Conservation (phyloP, 192 early-diverging fungal species). For the Entomortierella parvispora region DNA sequence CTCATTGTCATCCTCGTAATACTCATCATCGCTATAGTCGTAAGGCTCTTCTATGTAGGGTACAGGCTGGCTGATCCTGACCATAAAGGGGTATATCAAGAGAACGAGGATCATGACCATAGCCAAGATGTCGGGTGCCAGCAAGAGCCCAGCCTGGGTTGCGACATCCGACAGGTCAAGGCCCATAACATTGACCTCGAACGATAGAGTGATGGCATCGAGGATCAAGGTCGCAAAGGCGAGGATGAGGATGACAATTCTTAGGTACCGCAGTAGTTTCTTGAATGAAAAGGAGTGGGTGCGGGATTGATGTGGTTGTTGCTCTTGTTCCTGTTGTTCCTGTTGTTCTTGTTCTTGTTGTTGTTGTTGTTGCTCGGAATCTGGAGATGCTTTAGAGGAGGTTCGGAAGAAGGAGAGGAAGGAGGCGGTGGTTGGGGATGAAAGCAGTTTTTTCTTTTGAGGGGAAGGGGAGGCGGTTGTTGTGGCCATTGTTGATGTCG, state of each 20-base stretch:
- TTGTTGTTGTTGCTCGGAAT: not conserved
- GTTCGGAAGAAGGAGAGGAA: too few species aligned
- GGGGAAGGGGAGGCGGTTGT: too few species aligned
- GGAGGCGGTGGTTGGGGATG: too few species aligned
- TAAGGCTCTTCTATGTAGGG: not conserved
- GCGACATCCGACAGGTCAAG: constrained; percentile 7
- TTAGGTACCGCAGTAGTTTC: constrained; percentile 10
- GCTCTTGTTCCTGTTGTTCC: not conserved
- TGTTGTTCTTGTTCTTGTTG: not conserved
- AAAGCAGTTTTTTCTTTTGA: too few species aligned
- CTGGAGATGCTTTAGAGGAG: not conserved
- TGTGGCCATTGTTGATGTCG: too few species aligned
- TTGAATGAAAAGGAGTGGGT: not conserved
- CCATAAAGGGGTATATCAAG: constrained; percentile 8
- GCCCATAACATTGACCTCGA: constrained; percentile 40
- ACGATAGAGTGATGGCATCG: constrained; percentile 44
- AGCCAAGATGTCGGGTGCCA: constrained; percentile 29
- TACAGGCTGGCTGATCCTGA: not conserved
- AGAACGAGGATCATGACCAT: constrained; percentile 13
- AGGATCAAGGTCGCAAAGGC: constrained; percentile 33
- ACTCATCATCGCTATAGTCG: not conserved
- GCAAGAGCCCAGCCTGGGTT: constrained; percentile 12
- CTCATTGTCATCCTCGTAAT: not conserved
- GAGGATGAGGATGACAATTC: constrained; percentile 19
- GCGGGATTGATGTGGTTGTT: not conserved